These are phyloP conservation scores for Pseudogymnoascus sp. DNA, from an alignment of 2,329 filamentous ascomycete species.

Conservation along the genomic window DNA sequence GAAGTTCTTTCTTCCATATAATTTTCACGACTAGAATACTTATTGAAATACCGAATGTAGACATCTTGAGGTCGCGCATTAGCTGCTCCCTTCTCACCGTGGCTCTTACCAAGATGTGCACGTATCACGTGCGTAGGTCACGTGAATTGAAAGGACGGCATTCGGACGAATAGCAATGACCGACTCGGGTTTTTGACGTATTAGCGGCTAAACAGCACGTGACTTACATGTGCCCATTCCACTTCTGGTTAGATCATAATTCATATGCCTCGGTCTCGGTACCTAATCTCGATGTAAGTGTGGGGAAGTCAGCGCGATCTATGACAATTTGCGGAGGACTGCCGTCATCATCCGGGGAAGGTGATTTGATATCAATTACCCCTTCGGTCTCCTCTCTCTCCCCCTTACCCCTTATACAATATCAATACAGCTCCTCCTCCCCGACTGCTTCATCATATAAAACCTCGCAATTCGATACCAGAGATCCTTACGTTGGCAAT, in stretches of 20 bases:
- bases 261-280: conserved; percentile 4
- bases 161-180: not conserved
- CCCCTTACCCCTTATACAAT: not conserved
- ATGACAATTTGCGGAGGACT: conserved; percentile 2
- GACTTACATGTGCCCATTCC: not conserved
- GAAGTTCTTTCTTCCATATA: not conserved
- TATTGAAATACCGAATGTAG: not conserved
- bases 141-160: not conserved
- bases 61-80: not conserved
- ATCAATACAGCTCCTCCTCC: not conserved
- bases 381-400: not conserved
- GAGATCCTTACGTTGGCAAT: not conserved
- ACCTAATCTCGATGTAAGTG: not conserved
- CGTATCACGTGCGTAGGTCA: not conserved
- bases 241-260: not conserved
- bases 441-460: not conserved
- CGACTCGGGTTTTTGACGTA: not conserved
- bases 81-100: not conserved
- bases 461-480: not conserved
- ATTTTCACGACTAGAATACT: not conserved
- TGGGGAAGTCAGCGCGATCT: not conserved
- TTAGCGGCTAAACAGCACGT: not conserved
- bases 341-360: not conserved
- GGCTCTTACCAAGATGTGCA: not conserved
- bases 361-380: not conserved